Base-by-base conservation (phyloP, 345 rosid genomes). In the Clarkia xantiana region DNA sequence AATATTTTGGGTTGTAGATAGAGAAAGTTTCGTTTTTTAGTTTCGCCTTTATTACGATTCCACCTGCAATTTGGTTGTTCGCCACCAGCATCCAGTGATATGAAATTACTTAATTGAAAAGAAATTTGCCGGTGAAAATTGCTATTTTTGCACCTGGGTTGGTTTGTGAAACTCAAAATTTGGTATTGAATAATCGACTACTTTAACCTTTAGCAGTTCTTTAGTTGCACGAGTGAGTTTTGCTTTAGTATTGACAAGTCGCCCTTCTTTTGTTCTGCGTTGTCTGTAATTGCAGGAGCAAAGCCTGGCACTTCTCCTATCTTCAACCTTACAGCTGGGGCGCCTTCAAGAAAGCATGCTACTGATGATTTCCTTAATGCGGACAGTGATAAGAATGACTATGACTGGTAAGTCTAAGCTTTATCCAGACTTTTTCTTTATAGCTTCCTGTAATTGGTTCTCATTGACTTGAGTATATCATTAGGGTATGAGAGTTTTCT, bases 351-450 rank as follows among this genome's bases (percentile, higher is more conserved):
- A 40, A 87, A 82, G 76, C 49, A 74, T 17, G 76, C 74, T 39
- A 78, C 82, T 1, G 99, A 87, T 65, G 99, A 93, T 69, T 93
- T 93, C 64, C 94, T 93, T 11, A 82, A 74, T 63, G 82, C 96
- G 22, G 99, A 93, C 23, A 68, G 67, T 55, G 99, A 93, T 63
- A 93, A 87, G 58, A 87, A 77, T 65, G 99, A 93, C 55, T 93
- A 93, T 55, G 96, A 93, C 66, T 93, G 99, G 99, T 93, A 77
- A 51, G 56, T 53, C 64, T 18, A 55, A 11, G 45, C 16, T 48
- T 18, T 18, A 12, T 49, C 38, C 18, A n/a, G 1, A 3, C 19
- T 34, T 49, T 44, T 29, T 22, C 10, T 4, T 22, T 23, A 20
- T 20, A 20, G 41, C 53, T 49, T 14, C n/a, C 10, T 13, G 14